phyloP scores from a whole-genome alignment of 352 stramenopile genomes.

The Globisporangium cystogenes region DNA sequence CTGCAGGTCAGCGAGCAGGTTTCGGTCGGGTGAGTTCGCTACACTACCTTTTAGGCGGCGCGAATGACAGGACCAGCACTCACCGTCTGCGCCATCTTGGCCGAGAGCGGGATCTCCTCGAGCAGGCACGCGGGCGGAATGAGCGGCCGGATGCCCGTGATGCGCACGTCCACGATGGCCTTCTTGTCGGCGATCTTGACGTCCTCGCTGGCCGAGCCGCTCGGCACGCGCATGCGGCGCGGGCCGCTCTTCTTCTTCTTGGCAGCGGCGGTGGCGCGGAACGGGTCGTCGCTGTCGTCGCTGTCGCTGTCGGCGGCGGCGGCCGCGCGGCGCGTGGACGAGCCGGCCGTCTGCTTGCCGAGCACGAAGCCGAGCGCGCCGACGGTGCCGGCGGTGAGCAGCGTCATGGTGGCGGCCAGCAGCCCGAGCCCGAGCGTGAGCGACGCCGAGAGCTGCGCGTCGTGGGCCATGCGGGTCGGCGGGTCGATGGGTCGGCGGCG shows the following conservation, averaged over 20 bases:
- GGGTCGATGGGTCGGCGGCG: neutral
- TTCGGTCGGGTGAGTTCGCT: too few species aligned
- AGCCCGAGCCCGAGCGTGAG: conserved; percentile 62
- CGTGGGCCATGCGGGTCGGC: conserved; percentile 18
- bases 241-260: conserved; percentile 9
- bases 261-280: neutral
- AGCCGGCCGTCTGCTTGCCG: conserved; percentile 30
- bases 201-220: conserved; percentile 61
- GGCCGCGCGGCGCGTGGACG: conserved; percentile 9
- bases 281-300: conserved; percentile 15
- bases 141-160: conserved; percentile 79
- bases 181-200: conserved; percentile 85
- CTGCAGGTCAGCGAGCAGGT: too few species aligned
- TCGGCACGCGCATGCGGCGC: conserved; percentile 57
- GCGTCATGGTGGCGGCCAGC: conserved; percentile 64
- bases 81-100: conserved; percentile 74
- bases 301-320: conserved; percentile 7
- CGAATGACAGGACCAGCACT: neutral
- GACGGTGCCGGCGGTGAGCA: conserved; percentile 66
- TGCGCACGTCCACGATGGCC: conserved; percentile 83
- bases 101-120: conserved; percentile 79
- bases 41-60: too few species aligned
- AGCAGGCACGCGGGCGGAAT: conserved; percentile 80
- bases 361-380: conserved; percentile 67
- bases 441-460: conserved; percentile 32